Evolutionary conservation across 1,284 basidiomycete species (phyloP), one percentile per base, ranked within the genome.

Genomic region (Chalciporus sp.): DNA sequence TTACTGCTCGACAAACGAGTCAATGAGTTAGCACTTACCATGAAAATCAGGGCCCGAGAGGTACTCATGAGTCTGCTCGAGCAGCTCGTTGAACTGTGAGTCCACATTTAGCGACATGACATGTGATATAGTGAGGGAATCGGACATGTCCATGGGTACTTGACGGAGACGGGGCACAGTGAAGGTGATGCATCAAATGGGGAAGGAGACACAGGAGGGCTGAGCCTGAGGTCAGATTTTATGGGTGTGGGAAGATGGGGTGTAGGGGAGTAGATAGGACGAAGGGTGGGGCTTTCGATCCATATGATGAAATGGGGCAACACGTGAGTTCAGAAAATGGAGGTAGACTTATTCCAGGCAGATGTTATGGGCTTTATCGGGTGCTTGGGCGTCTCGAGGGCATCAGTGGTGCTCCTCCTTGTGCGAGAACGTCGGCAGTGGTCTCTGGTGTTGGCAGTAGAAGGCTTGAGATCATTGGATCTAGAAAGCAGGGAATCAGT

Each of bases 21-120:
- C n/a, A n/a, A n/a, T n/a, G n/a, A n/a, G n/a, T n/a, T n/a, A n/a
- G n/a, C n/a, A n/a, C n/a, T n/a, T n/a, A n/a, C n/a, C n/a, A n/a
- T n/a, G n/a, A n/a, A 94, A 93, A 66, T 94, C 88, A 0, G 83
- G 72, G 0, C 88, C 89, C 6, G 81, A 72, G 37, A 94, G 72
- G 43, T 86, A 78, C 6, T 72, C 70, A 41, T 82, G 81, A 0
- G 91, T 92, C 69, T 94, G 89, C 23, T 78, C 74, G 12, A 95
- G 75, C 16, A 95, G 80, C 0, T 72, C 62, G 3, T 77, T 72
- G 67, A 96, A 90, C 7, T 75, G 73, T 1, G 81, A 71, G 50
- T 86, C 82, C 7, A 71, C 57, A 60, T 53, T 63, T 69, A 58
- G 55, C 45, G 58, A 16, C 8, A 17, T 60, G 63, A 59, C 42